Base-by-base conservation (phyloP, 192 early-diverging fungal genomes). In the Coemansia sp. region DNA sequence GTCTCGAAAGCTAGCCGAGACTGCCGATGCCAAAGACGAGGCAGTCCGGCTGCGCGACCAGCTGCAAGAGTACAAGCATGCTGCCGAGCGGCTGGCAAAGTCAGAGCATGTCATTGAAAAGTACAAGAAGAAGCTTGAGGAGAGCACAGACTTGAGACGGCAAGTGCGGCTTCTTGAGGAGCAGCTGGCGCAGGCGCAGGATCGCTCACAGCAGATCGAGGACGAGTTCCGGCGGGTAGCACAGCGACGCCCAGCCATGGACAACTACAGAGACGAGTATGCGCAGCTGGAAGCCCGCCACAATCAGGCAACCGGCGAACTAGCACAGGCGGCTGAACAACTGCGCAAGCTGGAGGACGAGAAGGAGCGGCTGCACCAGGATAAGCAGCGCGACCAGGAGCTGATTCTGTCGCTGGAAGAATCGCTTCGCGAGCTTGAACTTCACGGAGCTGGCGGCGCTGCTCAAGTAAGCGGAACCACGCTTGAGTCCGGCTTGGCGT, bases 111-210 rank as follows among this genome's bases (percentile, higher is more conserved):
- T 95, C 34, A 89, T 96, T 68, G 96, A 98, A 74, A 97, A 97
- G 75, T 99, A 94, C 80, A 96, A 95, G 72, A 95, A 95, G 81
- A 92, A 95, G 53, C 84, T 96, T 5, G 96, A 98, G 63, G 96
- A 98, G 50, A 89, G 85, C 42, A 88, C 86, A 0, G 94, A 97
- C 63, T 61, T 96, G 50, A 84, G 89, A 39, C 86, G 90, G 58
- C 89, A 94, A 67, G 84, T 96, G 63, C 93, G 92, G 58, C 58
- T 75, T 19, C 64, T 93, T 15, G 95, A 97, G 65, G 89, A 94
- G 34, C 89, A 91, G 69, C 92, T 92, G 70, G 80, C 86, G 7
- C 78, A 87, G 10, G 78, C 93, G 12, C 70, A 87, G 50, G 89
- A 91, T 34, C 91, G 88, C 21, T 93, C 93, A 55, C 81, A 85